Base-by-base conservation (phyloP, 352 stramenopile species). In the Phytophthora nicotianae region DNA sequence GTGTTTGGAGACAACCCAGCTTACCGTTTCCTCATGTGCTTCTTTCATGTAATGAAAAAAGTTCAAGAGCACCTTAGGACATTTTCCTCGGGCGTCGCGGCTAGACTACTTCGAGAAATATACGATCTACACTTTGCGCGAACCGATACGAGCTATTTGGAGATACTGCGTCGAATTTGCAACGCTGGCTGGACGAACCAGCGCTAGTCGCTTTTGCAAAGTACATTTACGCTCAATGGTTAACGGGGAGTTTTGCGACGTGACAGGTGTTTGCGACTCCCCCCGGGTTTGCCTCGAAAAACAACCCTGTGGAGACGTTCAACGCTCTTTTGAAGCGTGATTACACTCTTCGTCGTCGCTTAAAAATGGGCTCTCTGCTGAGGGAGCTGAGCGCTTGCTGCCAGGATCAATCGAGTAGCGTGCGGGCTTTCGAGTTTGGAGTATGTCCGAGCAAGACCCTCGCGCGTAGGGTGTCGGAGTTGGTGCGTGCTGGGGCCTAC, bases 291-390 rank as follows among this genome's bases (percentile, higher is more conserved):
- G 53, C 58, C 4, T n/a, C 32, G 2, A 66, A 49, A 0, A 72
- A 64, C 7, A 72, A 66, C n/a, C 52, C 62, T 0, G 40, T 40
- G 1, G 62, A 75, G 33, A 32, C 61, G 19, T 72, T 71, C 21
- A 71, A 66, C 2, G n/a, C n/a, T n/a, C n/a, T n/a, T n/a, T 47
- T 72, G 17, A 75, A 74, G 32, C n/a, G 37, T 0, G 60, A 64
- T 24, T 68, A 68, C 29, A 67, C 60, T 17, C 58, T 23, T 32
- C 17, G 41, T 4, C 29, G 35, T 10, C 35, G 59, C 0, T 19
- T 58, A 0, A 67, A 67, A 38, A 64, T 65, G 29, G 57, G 57
- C 0, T 21, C 27, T n/a, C 16, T 65, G 1, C 40, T 53, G 1
- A 33, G 24, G 9, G 27, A 65, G 13, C 48, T 53, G 9, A 17